These are phyloP conservation scores for Alternaria brassicicola DNA, from an alignment of 2,329 filamentous ascomycete species.

Conservation along the genomic window DNA sequence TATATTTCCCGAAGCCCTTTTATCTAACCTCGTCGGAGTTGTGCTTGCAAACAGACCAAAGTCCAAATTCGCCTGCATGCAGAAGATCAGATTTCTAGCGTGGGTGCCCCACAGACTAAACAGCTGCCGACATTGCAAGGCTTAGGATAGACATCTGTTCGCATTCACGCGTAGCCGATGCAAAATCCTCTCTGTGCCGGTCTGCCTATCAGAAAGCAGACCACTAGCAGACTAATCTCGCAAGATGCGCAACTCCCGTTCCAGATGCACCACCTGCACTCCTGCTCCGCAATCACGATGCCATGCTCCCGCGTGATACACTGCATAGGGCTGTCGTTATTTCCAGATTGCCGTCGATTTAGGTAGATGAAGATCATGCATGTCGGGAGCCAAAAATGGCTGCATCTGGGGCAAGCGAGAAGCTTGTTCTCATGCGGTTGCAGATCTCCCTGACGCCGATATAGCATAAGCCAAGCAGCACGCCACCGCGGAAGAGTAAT, in stretches of 20 bases:
- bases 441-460: not conserved
- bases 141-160: no score
- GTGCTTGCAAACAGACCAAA: no score
- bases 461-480: not conserved
- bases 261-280: not conserved
- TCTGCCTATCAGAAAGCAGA: not conserved
- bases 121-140: no score
- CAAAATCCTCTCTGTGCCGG: not conserved
- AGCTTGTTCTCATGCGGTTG: constrained; percentile 16
- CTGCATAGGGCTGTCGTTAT: constrained; percentile 3
- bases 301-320: not conserved
- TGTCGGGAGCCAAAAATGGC: not conserved
- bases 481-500: not conserved
- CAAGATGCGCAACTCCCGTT: not conserved
- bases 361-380: not conserved
- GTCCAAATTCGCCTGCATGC: no score
- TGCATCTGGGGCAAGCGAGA: constrained; percentile 14
- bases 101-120: no score
- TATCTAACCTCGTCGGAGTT: no score
- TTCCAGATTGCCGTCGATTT: constrained; percentile 11
- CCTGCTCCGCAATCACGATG: not conserved
- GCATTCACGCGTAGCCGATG: not conserved
- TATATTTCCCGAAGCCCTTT: no score
- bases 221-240: not conserved
- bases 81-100: not conserved